A percentile compares a stretch with the other conserved stretches of the same genome.
Conservation (phyloP, 2,329 filamentous ascomycete species). For the Arthrobotrys entomopaga region DNA sequence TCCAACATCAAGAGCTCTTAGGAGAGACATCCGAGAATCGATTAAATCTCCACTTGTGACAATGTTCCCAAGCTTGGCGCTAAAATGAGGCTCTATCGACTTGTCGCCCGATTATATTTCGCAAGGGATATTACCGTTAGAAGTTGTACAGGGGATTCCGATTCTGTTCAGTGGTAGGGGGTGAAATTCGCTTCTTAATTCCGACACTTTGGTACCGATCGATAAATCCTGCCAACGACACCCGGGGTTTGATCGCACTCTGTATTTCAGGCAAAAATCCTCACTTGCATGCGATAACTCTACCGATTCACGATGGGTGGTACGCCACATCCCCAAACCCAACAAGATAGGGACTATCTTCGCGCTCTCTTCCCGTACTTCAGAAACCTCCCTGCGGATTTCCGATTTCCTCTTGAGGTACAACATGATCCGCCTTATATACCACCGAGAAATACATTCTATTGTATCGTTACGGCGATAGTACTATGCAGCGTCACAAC, state of each 20-base stretch:
- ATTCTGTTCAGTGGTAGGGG: slow-evolving; percentile 4
- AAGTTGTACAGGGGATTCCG: neutral
- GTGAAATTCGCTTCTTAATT: slow-evolving; percentile 18
- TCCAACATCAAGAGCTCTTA: no score
- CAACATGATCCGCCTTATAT: slow-evolving; percentile 34
- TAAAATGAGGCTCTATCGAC: no score
- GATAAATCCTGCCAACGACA: neutral
- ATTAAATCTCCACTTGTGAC: no score
- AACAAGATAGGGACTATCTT: slow-evolving; percentile 42
- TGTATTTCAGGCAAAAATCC: slow-evolving; percentile 3
- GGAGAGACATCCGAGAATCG: no score
- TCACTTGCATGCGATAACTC: slow-evolving; percentile 3
- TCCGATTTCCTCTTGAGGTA: slow-evolving; percentile 30
- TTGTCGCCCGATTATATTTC: no score
- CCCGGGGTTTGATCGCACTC: neutral
- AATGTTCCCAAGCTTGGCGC: no score
- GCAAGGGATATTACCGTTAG: no score
- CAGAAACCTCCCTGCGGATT: slow-evolving; percentile 26
- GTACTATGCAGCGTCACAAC: slow-evolving; percentile 26
- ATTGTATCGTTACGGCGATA: slow-evolving; percentile 31
- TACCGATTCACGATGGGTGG: slow-evolving; percentile 15
- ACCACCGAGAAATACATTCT: slow-evolving; percentile 30
- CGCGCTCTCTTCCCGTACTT: slow-evolving; percentile 24
- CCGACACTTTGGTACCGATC: slow-evolving; percentile 25
- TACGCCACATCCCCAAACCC: slow-evolving; percentile 41